These are phyloP conservation scores for Fusarium sp. DNA, from an alignment of 2,329 filamentous ascomycete genomes.

Conservation along the genomic window DNA sequence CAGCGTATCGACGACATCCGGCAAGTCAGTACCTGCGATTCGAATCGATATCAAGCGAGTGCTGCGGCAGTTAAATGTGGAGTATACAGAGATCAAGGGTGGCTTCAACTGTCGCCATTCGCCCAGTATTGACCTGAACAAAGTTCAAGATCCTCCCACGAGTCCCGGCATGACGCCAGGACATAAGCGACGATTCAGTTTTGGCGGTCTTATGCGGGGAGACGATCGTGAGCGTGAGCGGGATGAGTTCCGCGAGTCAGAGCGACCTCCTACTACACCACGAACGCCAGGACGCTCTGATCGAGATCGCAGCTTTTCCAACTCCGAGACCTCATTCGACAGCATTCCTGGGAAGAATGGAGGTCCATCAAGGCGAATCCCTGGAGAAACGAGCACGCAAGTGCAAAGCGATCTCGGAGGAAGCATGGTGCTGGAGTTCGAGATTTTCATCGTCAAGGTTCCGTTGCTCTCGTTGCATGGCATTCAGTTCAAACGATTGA, in stretches of 20 bases:
- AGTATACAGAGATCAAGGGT: constrained; percentile 90
- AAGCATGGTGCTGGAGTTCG: constrained; percentile 87
- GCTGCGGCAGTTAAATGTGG: constrained; percentile 86
- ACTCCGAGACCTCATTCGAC: constrained; percentile 87
- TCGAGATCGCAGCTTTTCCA: constrained; percentile 81
- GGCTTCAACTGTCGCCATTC: constrained; percentile 91
- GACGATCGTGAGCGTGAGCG: constrained; percentile 74
- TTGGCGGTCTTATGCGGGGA: constrained; percentile 72
- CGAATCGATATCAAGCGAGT: constrained; percentile 91
- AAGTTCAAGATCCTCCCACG: constrained; percentile 71
- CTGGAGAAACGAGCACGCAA: constrained; percentile 91
- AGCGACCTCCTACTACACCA: constrained; percentile 54
- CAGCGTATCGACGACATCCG: constrained; percentile 96
- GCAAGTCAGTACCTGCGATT: constrained; percentile 87
- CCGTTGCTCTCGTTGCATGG: constrained; percentile 92
- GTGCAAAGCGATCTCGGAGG: constrained; percentile 90
- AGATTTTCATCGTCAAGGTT: constrained; percentile 98
- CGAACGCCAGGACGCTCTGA: constrained; percentile 59
- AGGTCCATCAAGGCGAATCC: constrained; percentile 67
- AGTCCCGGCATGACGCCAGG: constrained; percentile 68
- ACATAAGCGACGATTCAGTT: constrained; percentile 85
- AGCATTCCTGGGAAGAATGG: constrained; percentile 69
- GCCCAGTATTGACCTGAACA: constrained; percentile 89
- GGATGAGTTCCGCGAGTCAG: constrained; percentile 76
- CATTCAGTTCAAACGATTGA: constrained; percentile 97